These are phyloP conservation scores for Chloris gayana DNA, from an alignment of 176 grass and related monocot genomes.

Conservation along the genomic window DNA sequence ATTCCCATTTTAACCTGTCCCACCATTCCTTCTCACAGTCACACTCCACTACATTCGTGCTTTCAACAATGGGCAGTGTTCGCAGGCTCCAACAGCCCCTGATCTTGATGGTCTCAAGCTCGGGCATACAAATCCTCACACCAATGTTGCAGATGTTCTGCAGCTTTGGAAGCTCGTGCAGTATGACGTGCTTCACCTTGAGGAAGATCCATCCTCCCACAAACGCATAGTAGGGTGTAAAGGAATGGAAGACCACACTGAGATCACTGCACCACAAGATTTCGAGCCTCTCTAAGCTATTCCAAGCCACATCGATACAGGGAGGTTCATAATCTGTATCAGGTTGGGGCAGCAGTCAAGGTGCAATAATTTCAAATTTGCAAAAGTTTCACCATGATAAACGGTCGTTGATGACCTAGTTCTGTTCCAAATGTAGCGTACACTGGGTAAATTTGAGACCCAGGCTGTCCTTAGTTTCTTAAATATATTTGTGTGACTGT, in stretches of 20 bases:
- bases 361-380: background rate
- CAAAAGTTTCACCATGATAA: too few relatives aligned
- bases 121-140: rapidly evolving
- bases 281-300: background rate
- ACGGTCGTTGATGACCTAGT: rapidly evolving
- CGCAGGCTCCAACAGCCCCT: conserved; percentile 41
- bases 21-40: conserved; percentile 45
- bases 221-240: background rate
- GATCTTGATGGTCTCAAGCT: conserved; percentile 13
- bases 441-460: background rate
- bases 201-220: too few relatives aligned
- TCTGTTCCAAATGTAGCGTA: background rate
- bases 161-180: conserved; percentile 24
- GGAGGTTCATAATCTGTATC: background rate
- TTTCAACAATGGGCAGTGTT: rapidly evolving
- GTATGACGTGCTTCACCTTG: background rate
- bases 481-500: background rate
- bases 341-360: conserved; percentile 4
- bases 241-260: background rate
- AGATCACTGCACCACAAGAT: conserved; percentile 17
- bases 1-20: background rate
- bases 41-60: background rate
- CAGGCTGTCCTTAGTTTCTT: background rate
- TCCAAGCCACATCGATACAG: background rate
- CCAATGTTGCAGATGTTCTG: background rate